Evolutionary conservation across 139 green algal species (phyloP), one percentile per base, ranked within the genome.

Genomic region (Penium margaritaceum): DNA sequence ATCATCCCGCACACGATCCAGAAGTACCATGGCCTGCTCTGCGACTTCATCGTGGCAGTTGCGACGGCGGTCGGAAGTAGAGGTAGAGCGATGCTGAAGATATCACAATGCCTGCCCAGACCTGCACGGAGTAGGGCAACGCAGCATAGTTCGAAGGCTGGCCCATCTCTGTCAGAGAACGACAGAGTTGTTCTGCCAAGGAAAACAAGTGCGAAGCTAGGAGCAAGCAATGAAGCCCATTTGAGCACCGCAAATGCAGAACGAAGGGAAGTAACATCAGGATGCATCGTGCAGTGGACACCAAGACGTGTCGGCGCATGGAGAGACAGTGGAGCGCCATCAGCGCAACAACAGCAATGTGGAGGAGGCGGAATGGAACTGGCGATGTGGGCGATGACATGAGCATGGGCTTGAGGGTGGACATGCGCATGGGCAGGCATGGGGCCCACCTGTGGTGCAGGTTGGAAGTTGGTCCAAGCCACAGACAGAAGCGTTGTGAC

Each of bases 21-120:
- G 12, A 64, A 64, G 55, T 6, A 21, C 6, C 7, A 6, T 41
- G 30, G 19, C 30, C 7, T 41, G 55, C 37, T 32, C 12, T 64
- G 35, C 9, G 7, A 64, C 35, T 36, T 6, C 9, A 37, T 37
- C 37, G 55, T 41, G 36, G 12, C 9, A 64, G 7, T 64, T 9
- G 7, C 19, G 6, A 9, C 37, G 55, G 12, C 65, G 69, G 69
- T 39, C 67, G 36, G 60, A 85, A 84, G 76, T 84, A 84, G 19
- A 83, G 1, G 30, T 84, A 38, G 3, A 90, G 60, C 0, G 83
- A 84, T 15, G 78, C 68, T n/a, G 44, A 76, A 41, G 74, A 80
- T 0, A 83, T 77, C 27, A 85, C 12, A 38, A 90, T 89, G 55
- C 86, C 86, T 30, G 89, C 75, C 2, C 79, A 69, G 54, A 90